Base-by-base conservation (phyloP, 2,329 filamentous ascomycete species). In the Trichothecium roseum region DNA sequence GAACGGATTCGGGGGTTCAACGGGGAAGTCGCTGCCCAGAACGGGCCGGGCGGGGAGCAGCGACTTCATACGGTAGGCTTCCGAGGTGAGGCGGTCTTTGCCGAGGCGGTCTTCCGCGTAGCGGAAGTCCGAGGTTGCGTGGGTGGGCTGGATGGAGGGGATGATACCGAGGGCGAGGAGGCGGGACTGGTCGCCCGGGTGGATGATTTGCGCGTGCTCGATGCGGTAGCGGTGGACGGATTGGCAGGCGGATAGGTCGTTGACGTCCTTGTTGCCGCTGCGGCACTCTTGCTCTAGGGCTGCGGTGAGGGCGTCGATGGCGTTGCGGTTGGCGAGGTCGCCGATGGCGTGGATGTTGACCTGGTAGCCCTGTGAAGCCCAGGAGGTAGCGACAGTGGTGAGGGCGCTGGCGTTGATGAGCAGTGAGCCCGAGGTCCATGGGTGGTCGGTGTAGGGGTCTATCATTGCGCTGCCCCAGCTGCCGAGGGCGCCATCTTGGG, bases 341-440 rank as follows among this genome's bases (percentile, higher is more conserved):
- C 80, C 80, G 39, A 84, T 84, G 32, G 78, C 79, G 52, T 84
- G 80, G 40, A 84, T 79, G 48, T 80, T 81, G 37, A 84, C 77
- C 49, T 84, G 79, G 46, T 68, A 83, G 10, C 74, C 75, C 26
- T 63, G 64, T 3, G 55, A 55, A 13, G 76, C 69, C 79, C 79
- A 84, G 18, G 68, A 53, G 9, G 55, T 57, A 3, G 77, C 63
- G 8, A 81, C 57, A 5, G 59, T 50, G 1, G 64, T 66, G 35
- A 84, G 60, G 4, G 68, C 65, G 0, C 69, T 70, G n/a, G 71
- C 68, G 49, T 81, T 79, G 36, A 82, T 72, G 22, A 84, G 66
- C 34, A 84, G 70, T 0, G 76, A 80, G 10, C 80, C 80, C 0
- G 66, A 70, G 1, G 68, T 74, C 39, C 68, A 67, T 2, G 69